Percentiles rank a stretch among this genome's conserved stretches.
phyloP scores from a whole-genome alignment of 495 filamentous ascomycete species.

The Opeltia flavorubescens region DNA sequence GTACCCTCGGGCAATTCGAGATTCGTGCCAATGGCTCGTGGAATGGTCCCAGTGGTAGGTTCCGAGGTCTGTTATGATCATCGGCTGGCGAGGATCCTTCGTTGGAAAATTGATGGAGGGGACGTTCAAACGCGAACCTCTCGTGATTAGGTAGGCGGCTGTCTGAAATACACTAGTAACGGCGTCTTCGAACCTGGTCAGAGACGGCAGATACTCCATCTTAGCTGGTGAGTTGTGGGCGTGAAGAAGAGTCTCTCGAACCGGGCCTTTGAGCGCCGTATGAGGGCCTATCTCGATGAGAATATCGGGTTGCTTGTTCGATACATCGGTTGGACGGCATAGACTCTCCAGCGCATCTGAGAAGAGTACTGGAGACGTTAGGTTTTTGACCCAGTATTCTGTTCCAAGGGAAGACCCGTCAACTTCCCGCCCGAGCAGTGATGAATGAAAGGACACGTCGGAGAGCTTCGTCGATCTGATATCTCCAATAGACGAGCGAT shows the following conservation, averaged over 20 bases:
- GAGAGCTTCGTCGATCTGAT: slow-evolving; percentile 3
- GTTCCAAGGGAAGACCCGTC: slow-evolving; percentile 8
- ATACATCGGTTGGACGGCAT: slow-evolving; percentile 1
- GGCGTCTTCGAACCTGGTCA: slow-evolving; percentile 5
- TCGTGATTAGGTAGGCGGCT: slow-evolving; percentile 25
- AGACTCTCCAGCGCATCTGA: slow-evolving; percentile 11
- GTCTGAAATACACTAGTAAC: slow-evolving; percentile 18
- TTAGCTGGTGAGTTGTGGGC: neutral
- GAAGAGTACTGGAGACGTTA: slow-evolving; percentile 28
- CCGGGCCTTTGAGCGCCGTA: slow-evolving; percentile 27
- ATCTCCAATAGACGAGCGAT: neutral
- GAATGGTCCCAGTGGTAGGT: slow-evolving; percentile 27
- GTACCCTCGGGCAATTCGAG: slow-evolving; percentile 16
- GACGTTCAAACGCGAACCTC: slow-evolving; percentile 21
- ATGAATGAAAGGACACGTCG: neutral
- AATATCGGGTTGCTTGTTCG: slow-evolving; percentile 3
- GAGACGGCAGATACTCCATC: neutral
- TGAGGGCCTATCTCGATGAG: slow-evolving; percentile 40
- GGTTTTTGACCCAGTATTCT: slow-evolving; percentile 31
- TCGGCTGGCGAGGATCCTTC: no score
- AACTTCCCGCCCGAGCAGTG: neutral
- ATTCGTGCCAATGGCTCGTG: slow-evolving; percentile 23
- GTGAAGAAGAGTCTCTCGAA: slow-evolving; percentile 22
- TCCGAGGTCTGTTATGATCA: slow-evolving; percentile 21
- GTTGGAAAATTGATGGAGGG: slow-evolving; percentile 8